These are phyloP conservation scores for Linderniella brevidens DNA, from an alignment of 257 asterid species.

Conservation along the genomic window DNA sequence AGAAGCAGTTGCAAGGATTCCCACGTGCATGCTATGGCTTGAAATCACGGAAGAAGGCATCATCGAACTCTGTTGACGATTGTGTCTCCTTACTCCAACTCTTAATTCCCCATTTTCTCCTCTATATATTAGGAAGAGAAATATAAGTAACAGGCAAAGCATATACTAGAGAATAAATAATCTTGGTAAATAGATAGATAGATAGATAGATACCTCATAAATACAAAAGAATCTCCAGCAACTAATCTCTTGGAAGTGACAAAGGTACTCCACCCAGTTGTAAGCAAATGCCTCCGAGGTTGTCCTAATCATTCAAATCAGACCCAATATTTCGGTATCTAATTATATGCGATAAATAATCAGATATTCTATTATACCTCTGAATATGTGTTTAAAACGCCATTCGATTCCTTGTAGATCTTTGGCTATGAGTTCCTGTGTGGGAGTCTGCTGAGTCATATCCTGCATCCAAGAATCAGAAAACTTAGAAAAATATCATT, in stretches of 20 bases:
- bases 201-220: constrained; percentile 51
- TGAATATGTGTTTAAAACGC: constrained; percentile 70
- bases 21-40: constrained; percentile 79
- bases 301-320: constrained; percentile 33
- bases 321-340: not conserved
- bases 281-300: constrained; percentile 75
- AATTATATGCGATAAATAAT: not conserved
- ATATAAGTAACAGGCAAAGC: not conserved
- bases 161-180: not conserved
- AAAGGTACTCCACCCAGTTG: constrained; percentile 82
- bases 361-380: constrained; percentile 25
- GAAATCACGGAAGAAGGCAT: constrained; percentile 69
- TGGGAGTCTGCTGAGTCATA: constrained; percentile 60
- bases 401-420: constrained; percentile 59
- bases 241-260: constrained; percentile 62
- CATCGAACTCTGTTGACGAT: constrained; percentile 41
- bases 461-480: constrained; percentile 27
- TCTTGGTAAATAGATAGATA: no score
- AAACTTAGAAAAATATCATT: constrained; percentile 3
- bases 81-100: constrained; percentile 54
- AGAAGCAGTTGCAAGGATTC: constrained; percentile 77
- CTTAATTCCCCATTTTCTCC: constrained; percentile 56
- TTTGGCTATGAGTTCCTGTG: constrained; percentile 57
- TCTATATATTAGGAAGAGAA: constrained; percentile 15
- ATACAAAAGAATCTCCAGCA: constrained; percentile 68